A percentile compares a stretch with the other conserved stretches of the same genome.
These are phyloP conservation scores for Aleurites moluccanus DNA, from an alignment of 441 rosid genomes.

Conservation along the genomic window DNA sequence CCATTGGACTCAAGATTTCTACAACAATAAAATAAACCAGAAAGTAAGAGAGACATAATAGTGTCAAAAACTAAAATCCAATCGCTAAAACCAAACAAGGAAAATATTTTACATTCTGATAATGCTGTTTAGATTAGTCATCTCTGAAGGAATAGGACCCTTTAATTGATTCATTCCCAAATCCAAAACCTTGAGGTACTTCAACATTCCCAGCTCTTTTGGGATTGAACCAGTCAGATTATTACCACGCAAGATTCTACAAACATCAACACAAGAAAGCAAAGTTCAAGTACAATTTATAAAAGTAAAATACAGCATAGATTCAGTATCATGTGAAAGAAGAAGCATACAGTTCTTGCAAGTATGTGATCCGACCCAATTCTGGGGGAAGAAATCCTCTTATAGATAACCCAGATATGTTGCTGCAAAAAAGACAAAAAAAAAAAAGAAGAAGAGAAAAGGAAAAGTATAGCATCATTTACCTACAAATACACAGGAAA, in stretches of 20 bases:
- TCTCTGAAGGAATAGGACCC: conserved; percentile 85
- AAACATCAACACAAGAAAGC: conserved; percentile 27
- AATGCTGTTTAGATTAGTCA: conserved; percentile 59
- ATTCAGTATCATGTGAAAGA: neutral
- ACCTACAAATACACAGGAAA: conserved; percentile 14
- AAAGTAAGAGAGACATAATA: conserved; percentile 18
- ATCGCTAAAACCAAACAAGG: neutral
- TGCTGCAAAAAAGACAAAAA: no score
- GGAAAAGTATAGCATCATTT: conserved; percentile 9
- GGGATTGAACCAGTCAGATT: conserved; percentile 74
- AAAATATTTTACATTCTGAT: conserved; percentile 44
- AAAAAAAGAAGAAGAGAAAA: neutral
- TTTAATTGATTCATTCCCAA: conserved; percentile 81
- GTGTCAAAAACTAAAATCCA: conserved; percentile 7
- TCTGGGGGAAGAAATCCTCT: conserved; percentile 93
- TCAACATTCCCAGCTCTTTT: conserved; percentile 77
- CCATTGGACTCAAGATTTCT: conserved; percentile 95
- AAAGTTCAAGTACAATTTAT: conserved; percentile 13
- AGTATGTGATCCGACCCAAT: conserved; percentile 59
- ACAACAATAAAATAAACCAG: conserved; percentile 28
- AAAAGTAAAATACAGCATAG: neutral
- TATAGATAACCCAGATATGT: conserved; percentile 61
- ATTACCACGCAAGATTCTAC: conserved; percentile 75
- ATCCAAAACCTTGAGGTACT: conserved; percentile 74
- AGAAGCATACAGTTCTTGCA: conserved; percentile 72